Base-by-base conservation (phyloP, 73 alveolate species). In the Symbiodinium pilosum region DNA sequence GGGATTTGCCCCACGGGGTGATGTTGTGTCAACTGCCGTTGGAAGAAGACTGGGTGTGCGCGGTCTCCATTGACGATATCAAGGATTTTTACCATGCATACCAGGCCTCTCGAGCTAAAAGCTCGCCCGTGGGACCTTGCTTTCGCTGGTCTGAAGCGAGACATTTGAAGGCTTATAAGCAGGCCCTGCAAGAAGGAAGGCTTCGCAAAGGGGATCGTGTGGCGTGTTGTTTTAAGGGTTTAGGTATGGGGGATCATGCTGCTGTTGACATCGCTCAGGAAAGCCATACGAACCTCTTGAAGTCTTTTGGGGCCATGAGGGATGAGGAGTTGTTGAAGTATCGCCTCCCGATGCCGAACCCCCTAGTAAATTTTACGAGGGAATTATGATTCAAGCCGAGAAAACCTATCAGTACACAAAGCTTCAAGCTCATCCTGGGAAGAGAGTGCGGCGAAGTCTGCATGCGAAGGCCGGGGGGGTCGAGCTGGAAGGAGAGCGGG, bases 191-290 rank as follows among this genome's bases (percentile, higher is more conserved):
- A 26, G 86, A 16, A 26, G 69, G 86, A 6, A 43, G 71, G 2
- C 56, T 87, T 38, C 30, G 26, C 3, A 34, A 41, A 6, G 44
- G 39, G 4, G 94, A 87, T 34, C 18, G 32, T 3, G 28, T 87
- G 42, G 94, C 43, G 7, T 87, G 94, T 40, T 87, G 94, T 32
- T 77, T 77, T 38, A 28, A 41, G 38, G 87, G 87, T 39, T 54
- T 77, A 4, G 87, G 54, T 32, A 14, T 77, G 87, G 56, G 87
- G 12, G 87, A 77, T 54, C 87, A 38, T 77, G 87, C 87, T 0
- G 87, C 87, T 6, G 87, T 77, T 0, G 56, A 77, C 87, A 32
- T 77, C 2, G 87, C 87, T 8, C 87, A 77, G 34, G 87, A 77
- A 4, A 38, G 56, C 38, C 87, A 77, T 38, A 24, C 34, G 18